Evolutionary conservation across 371 early-diverging fungal species (phyloP), one percentile per base, ranked within the genome.

Genomic region (Mortierella sp.): DNA sequence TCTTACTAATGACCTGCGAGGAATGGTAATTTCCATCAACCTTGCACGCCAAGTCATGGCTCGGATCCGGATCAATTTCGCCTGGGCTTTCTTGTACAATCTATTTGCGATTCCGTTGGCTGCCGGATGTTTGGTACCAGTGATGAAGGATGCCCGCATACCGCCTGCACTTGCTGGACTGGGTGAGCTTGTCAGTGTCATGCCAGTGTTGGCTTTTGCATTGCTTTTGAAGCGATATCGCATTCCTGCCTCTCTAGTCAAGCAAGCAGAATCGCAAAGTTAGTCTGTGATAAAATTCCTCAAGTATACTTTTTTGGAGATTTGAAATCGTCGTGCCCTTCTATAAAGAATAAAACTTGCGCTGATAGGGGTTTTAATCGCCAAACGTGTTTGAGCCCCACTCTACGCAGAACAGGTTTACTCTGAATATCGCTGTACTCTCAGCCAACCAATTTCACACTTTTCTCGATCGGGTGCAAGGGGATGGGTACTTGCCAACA

Each of bases 121-220:
- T 14, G 64, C 64, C n/a, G 64, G 64, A 26, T 64, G 64, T n/a
- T 64, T 64, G 0, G 46, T 64, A 43, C 64, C 64, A 26, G 28
- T 64, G 18, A 64, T 64, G 56, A 26, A 55, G 12, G 7, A 64
- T 56, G 64, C 55, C n/a, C 64, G 64, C 55, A 64, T 64, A 21
- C 64, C 64, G 45, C 64, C 64, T 43, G 55, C 53, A n/a, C 44
- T 64, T 5, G 64, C 64, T 3, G 64, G 64, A 0, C 26, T 64
- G 55, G 64, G 64, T 5, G 64, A 64, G 45, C 46, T 64, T 15
- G n/a, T 64, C 55, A 64, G 64, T 26, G 56, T 64, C 55, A 64
- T 64, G 64, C 64, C 64, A 25, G 56, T 64, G 9, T n/a, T 64
- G 46, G 64, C 46, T 44, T 21, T 64, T 55, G 64, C 64, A 0